phyloP scores from a whole-genome alignment of 371 early-diverging fungal genomes.

The Vairimorpha apis region DNA sequence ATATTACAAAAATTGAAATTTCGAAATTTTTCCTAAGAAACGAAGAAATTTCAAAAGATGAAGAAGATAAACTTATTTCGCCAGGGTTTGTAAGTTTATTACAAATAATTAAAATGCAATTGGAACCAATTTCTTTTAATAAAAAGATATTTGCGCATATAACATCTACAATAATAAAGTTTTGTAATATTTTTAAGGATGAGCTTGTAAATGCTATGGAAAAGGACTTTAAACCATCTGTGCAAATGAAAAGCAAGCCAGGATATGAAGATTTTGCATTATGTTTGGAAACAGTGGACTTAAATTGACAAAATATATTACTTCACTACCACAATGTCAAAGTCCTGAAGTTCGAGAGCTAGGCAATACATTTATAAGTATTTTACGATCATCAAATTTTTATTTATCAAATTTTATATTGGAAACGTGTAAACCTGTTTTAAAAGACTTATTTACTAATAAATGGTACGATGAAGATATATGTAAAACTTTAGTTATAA shows the following conservation, averaged over 20 bases:
- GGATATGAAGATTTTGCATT: constrained; percentile 64
- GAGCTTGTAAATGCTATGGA: constrained; percentile 49
- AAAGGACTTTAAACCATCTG: constrained; percentile 50
- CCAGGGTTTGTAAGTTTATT: constrained; percentile 63
- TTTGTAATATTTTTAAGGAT: constrained; percentile 51
- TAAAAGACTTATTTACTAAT: constrained; percentile 53
- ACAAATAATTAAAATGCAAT: constrained; percentile 62
- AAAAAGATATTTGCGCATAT: constrained; percentile 56
- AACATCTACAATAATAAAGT: constrained; percentile 44
- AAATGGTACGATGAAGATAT: constrained; percentile 54
- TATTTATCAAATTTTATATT: constrained; percentile 55
- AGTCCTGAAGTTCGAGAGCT: constrained; percentile 51
- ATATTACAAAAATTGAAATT: constrained; percentile 58
- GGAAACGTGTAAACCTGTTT: constrained; percentile 55
- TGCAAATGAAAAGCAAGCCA: constrained; percentile 51
- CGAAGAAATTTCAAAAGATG: constrained; percentile 56
- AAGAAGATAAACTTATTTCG: constrained; percentile 61
- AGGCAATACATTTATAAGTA: constrained; percentile 60
- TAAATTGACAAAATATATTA: constrained; percentile 62
- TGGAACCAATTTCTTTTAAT: constrained; percentile 62
- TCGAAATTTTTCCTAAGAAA: constrained; percentile 56
- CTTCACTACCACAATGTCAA: constrained; percentile 55
- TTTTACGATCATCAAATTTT: constrained; percentile 50
- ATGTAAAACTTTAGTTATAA: constrained; percentile 48
- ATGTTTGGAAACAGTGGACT: constrained; percentile 64